These are phyloP conservation scores for Arbutus unedo DNA, from an alignment of 148 eudicot genomes.

Conservation along the genomic window DNA sequence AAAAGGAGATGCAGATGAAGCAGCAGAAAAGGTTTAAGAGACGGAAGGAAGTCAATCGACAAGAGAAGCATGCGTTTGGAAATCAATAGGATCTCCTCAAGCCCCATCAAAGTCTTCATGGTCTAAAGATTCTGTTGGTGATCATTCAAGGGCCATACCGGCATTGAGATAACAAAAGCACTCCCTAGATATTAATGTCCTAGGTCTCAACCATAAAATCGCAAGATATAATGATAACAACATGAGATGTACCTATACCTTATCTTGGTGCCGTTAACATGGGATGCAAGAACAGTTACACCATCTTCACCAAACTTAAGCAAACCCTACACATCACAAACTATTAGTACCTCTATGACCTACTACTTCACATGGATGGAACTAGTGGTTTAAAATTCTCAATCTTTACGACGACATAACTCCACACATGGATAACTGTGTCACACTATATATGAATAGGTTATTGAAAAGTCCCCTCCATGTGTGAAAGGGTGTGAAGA, in stretches of 20 bases:
- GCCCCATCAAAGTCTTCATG: neutral
- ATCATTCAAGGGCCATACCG: neutral
- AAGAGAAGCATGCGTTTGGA: too few relatives aligned
- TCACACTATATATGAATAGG: neutral
- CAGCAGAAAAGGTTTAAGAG: too few relatives aligned
- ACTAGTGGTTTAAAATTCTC: neutral
- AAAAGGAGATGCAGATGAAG: too few relatives aligned
- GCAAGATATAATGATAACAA: neutral
- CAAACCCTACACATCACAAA: slow-evolving; percentile 50
- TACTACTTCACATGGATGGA: neutral
- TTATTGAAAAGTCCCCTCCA: too few relatives aligned
- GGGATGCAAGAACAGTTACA: slow-evolving; percentile 48
- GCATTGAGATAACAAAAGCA: neutral
- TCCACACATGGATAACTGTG: neutral
- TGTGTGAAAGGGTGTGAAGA: too few relatives aligned
- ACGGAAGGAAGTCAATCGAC: too few relatives aligned
- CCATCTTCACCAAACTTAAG: slow-evolving; percentile 72
- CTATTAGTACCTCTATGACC: neutral
- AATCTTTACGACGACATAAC: neutral
- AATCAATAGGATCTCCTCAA: too few relatives aligned
- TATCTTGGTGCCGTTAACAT: slow-evolving; percentile 52
- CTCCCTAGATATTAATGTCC: neutral
- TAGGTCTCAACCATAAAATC: neutral
- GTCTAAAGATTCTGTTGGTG: neutral
- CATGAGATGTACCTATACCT: slow-evolving; percentile 27